phyloP scores from a whole-genome alignment of 1,284 basidiomycete species.

The Microbotryomycetes sp. region DNA sequence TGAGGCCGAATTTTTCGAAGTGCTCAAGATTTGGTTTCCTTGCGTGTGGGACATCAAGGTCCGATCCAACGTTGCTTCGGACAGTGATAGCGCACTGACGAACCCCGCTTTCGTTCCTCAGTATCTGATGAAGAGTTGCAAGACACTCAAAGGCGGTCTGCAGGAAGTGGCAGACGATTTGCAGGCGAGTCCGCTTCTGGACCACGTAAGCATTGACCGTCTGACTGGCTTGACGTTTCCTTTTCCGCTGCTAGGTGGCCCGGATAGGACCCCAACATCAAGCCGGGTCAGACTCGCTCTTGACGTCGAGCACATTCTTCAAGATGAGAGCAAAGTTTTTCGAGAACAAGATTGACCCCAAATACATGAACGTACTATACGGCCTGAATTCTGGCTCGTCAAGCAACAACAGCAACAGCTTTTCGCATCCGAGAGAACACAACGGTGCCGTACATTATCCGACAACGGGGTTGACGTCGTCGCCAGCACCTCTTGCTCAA shows the following conservation, averaged over 20 bases:
- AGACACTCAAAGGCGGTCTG: constrained; percentile 83
- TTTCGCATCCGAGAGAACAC: constrained; percentile 21
- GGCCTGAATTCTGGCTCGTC: constrained; percentile 25
- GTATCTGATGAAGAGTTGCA: constrained; percentile 83
- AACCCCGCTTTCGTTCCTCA: constrained; percentile 39
- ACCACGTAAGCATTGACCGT: background rate
- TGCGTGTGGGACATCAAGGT: constrained; percentile 86
- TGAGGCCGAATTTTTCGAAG: constrained; percentile 85
- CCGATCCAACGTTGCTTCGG: background rate
- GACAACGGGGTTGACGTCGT: constrained; percentile 13
- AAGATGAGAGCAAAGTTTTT: constrained; percentile 90
- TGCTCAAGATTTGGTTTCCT: constrained; percentile 89
- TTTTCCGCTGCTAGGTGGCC: constrained; percentile 53
- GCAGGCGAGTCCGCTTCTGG: constrained; percentile 50
- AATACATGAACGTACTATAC: constrained; percentile 30
- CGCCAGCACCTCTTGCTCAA: constrained; percentile 15
- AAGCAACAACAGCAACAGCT: background rate
- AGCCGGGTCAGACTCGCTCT: constrained; percentile 88
- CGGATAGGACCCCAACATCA: constrained; percentile 90
- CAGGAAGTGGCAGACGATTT: constrained; percentile 95
- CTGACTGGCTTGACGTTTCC: background rate
- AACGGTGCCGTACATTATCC: constrained; percentile 30
- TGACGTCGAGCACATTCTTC: constrained; percentile 92
- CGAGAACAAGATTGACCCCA: constrained; percentile 64
- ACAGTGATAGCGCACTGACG: background rate